Evolutionary conservation across 345 rosid genomes (phyloP).

Genomic region (Melaleuca alternifolia): DNA sequence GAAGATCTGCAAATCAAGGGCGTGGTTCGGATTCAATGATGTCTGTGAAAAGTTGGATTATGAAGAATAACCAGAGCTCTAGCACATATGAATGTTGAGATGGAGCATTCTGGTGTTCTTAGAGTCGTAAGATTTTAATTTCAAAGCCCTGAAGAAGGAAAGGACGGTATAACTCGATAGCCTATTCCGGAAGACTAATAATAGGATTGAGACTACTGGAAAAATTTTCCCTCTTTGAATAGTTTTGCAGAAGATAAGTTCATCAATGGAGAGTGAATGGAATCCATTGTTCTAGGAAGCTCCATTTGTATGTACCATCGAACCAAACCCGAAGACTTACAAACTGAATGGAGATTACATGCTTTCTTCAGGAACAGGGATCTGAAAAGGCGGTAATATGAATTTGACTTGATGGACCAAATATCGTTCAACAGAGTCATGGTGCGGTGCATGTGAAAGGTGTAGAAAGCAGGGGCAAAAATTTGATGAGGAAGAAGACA

Average conservation of each 20-base stretch:
- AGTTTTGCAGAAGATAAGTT: not conserved
- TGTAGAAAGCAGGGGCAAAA: not conserved
- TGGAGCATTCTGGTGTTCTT: not conserved
- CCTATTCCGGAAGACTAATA: not conserved
- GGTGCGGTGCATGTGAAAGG: not conserved
- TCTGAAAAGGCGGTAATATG: not conserved
- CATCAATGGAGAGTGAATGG: not conserved
- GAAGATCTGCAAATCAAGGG: conserved; percentile 27
- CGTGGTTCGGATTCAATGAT: conserved; percentile 13
- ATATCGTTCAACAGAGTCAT: not conserved
- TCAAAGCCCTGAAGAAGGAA: not conserved
- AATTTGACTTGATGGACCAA: not conserved
- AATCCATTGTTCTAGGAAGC: not conserved
- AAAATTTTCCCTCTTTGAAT: not conserved
- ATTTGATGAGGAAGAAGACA: not conserved
- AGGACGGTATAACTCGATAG: not conserved
- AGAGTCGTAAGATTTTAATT: not conserved
- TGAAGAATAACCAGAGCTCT: not conserved
- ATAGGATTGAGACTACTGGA: not conserved
- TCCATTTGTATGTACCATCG: not conserved
- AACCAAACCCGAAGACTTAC: not conserved
- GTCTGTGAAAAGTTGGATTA: not conserved
- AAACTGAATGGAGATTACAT: not conserved
- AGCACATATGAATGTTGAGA: not conserved
- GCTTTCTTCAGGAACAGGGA: not conserved